A percentile compares a stretch with the other conserved stretches of the same genome.
phyloP scores from a whole-genome alignment of 2,329 filamentous ascomycete genomes.

The Paecilomyces fulvus region DNA sequence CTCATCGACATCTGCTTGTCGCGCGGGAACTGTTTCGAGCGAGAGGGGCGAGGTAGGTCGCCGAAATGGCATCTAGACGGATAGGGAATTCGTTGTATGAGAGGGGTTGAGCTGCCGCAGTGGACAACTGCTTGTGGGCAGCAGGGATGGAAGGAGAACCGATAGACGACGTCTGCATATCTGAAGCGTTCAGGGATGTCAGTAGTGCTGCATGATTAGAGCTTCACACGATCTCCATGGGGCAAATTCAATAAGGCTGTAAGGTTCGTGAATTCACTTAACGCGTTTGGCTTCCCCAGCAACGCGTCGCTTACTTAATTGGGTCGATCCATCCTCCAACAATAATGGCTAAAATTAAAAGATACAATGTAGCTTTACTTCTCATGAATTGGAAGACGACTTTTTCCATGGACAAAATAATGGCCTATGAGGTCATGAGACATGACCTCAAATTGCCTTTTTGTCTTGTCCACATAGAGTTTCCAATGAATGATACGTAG shows the following conservation, averaged over 20 bases:
- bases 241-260: neutral
- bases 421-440: no score
- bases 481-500: neutral
- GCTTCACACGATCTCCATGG: neutral
- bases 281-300: conserved; percentile 1
- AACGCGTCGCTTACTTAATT: conserved; percentile 1
- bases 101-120: conserved; percentile 11
- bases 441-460: no score
- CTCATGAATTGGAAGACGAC: no score
- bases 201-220: neutral
- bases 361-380: no score
- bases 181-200: neutral
- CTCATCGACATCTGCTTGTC: conserved; percentile 18
- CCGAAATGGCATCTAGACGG: conserved; percentile 23
- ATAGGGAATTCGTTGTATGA: conserved; percentile 2
- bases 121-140: conserved; percentile 14
- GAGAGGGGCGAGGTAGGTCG: conserved; percentile 24
- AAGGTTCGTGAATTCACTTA: conserved; percentile 2
- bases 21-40: conserved; percentile 24
- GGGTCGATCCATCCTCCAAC: neutral
- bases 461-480: no score
- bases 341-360: neutral
- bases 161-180: neutral
- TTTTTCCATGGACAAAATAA: no score
- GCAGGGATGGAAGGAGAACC: conserved; percentile 2